Conservation (phyloP, 2,329 filamentous ascomycete species). For the Trichophaea hybrida region DNA sequence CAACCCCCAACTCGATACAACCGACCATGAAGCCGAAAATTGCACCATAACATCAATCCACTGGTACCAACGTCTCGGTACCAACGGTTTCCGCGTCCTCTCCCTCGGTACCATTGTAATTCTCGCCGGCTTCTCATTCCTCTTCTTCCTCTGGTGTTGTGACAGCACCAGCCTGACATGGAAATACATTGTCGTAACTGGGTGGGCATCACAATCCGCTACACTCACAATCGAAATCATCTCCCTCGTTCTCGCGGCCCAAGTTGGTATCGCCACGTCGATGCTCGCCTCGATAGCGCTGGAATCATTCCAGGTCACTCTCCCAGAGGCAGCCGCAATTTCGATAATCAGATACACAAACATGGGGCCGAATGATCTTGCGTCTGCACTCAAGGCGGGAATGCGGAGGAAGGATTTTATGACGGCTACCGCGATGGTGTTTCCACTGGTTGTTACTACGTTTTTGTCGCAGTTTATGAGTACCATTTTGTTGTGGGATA, state of each 20-base stretch:
- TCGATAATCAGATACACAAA: background rate
- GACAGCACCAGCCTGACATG: background rate
- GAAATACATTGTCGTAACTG: background rate
- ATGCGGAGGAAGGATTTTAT: background rate
- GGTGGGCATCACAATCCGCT: background rate
- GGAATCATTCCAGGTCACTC: background rate
- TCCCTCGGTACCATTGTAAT: background rate
- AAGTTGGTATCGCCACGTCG: background rate
- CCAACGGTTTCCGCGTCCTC: background rate
- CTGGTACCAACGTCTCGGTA: background rate
- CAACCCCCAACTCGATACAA: too few species aligned
- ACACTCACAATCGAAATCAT: background rate
- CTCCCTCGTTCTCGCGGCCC: background rate
- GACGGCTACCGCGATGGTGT: background rate
- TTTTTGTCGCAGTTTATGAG: background rate
- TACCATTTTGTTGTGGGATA: background rate
- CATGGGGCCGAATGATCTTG: background rate
- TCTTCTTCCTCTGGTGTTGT: background rate
- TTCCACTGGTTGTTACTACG: background rate
- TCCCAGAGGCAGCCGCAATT: background rate
- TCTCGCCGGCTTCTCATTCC: background rate
- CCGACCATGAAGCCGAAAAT: too few species aligned
- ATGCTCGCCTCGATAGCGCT: background rate
- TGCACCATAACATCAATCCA: background rate
- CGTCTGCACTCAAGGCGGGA: background rate